Base-by-base conservation (phyloP, 768 basidiomycete genomes). In the Pleurotus tuoliensis region DNA sequence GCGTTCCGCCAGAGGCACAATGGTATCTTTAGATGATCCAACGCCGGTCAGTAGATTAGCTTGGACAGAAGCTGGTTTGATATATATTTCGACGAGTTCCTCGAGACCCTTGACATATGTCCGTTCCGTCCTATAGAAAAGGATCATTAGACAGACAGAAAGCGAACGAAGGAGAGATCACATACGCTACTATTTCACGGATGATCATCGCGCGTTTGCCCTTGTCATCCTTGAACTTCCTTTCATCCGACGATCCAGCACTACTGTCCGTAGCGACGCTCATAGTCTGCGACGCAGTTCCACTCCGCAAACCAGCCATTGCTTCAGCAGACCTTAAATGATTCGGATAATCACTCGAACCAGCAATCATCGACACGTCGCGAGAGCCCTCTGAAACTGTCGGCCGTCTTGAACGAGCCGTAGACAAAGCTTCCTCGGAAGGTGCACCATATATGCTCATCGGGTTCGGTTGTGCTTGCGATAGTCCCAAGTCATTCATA, bases 61-160 rank as follows among this genome's bases (percentile, higher is more conserved):
- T 3, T 87, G 78, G 22, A 81, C 81, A 8, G 83, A 77, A 4
- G 89, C 87, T 44, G 94, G 94, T 66, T 85, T 88, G 72, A 98
- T 90, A 67, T 98, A 99, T 50, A 99, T 96, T 57, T 93, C 90
- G 49, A 95, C 86, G 7, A 99, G 83, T 69, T 97, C 96, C 65
- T 92, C 87, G 30, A 99, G 73, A n/a, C 93, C 90, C 61, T 88
- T 88, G 58, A 96, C 92, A 71, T 99, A 99, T 1, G 94, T 94
- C 59, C 90, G 81, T 71, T 99, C 97, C 44, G 96, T 98, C 64
- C 92, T 93, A 8, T 34, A 65, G 37, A 5, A 58, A 27, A 43
- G 55, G 30, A 51, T 56, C 62, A 59, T 66, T 25, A 66, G 51
- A 56, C 15, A 64, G 58, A 15, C 30, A 45, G 20, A 51, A 57